Evolutionary conservation across 2,329 filamentous ascomycete genomes (phyloP).

Genomic region (Davidsoniella australis): DNA sequence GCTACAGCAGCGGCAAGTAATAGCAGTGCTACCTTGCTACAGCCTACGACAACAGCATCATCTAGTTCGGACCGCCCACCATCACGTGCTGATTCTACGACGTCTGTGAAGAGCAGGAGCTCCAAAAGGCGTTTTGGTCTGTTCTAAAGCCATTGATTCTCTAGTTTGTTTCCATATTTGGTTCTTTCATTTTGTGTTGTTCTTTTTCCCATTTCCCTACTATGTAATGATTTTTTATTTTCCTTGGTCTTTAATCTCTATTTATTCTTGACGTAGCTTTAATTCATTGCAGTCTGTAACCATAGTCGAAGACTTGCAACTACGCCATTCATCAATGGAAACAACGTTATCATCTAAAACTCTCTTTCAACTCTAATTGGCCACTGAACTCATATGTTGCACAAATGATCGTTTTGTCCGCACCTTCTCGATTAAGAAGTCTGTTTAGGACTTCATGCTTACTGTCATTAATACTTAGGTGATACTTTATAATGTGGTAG

Average conservation of each 20-base stretch:
- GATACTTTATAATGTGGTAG: no score
- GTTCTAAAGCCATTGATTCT: conserved; percentile 4
- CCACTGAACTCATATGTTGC: no score
- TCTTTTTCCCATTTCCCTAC: not conserved
- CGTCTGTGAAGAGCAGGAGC: not conserved
- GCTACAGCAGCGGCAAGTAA: not conserved
- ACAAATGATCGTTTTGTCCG: no score
- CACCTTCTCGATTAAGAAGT: no score
- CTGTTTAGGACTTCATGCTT: no score
- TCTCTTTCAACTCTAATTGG: no score
- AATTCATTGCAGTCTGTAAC: no score
- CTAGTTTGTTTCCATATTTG: conserved; percentile 1
- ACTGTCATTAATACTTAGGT: no score
- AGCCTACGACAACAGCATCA: not conserved
- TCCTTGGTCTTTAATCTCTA: not conserved
- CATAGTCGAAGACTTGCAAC: no score
- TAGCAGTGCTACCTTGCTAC: not conserved
- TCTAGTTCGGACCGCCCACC: not conserved
- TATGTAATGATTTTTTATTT: not conserved
- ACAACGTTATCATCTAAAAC: no score
- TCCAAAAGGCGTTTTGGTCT: conserved; percentile 6
- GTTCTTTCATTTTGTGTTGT: not conserved
- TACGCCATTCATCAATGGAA: no score
- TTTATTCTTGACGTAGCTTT: no score
- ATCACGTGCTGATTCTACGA: not conserved